A percentile compares a stretch with the other conserved stretches of the same genome.
Evolutionary conservation across 2,329 filamentous ascomycete species (phyloP).

Genomic region (Talaromyces funiculosus): DNA sequence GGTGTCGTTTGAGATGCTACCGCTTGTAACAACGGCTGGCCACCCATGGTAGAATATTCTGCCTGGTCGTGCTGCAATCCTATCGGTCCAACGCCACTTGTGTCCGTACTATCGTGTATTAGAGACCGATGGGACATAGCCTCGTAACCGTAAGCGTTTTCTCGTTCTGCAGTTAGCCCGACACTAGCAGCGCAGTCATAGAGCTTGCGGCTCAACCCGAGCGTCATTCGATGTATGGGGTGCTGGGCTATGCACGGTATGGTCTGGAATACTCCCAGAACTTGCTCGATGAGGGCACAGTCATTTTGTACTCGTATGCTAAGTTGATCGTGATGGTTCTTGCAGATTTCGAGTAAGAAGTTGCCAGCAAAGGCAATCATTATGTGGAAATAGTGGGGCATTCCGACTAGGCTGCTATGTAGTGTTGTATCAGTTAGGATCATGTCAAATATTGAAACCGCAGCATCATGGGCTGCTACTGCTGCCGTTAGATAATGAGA

Average conservation of each 20-base stretch:
- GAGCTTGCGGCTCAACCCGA: slow-evolving; percentile 3
- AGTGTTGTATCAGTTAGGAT: slow-evolving; percentile 32
- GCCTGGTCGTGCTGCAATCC: background rate
- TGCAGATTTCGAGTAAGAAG: slow-evolving; percentile 35
- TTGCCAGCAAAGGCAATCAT: slow-evolving; percentile 38
- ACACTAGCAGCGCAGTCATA: slow-evolving; percentile 5
- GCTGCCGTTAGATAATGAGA: slow-evolving; percentile 8
- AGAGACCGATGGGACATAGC: background rate
- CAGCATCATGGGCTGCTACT: slow-evolving; percentile 23
- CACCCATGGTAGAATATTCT: background rate
- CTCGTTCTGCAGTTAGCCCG: background rate
- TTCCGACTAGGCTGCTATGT: slow-evolving; percentile 29
- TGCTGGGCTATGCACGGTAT: slow-evolving; percentile 8
- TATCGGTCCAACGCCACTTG: background rate
- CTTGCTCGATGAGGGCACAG: slow-evolving; percentile 5
- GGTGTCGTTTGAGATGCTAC: slow-evolving; percentile 3
- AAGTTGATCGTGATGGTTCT: slow-evolving; percentile 6
- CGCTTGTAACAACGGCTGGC: background rate
- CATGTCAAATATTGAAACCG: slow-evolving; percentile 30
- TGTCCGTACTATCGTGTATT: background rate
- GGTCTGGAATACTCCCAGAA: background rate
- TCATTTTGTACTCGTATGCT: slow-evolving; percentile 2
- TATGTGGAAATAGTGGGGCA: slow-evolving; percentile 36
- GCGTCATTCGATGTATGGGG: slow-evolving; percentile 2
- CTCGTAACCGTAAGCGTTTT: background rate